A percentile compares a stretch with the other conserved stretches of the same genome.
Evolutionary conservation across 306 rosid genomes (phyloP).

Genomic region (Fragaria ananassa): DNA sequence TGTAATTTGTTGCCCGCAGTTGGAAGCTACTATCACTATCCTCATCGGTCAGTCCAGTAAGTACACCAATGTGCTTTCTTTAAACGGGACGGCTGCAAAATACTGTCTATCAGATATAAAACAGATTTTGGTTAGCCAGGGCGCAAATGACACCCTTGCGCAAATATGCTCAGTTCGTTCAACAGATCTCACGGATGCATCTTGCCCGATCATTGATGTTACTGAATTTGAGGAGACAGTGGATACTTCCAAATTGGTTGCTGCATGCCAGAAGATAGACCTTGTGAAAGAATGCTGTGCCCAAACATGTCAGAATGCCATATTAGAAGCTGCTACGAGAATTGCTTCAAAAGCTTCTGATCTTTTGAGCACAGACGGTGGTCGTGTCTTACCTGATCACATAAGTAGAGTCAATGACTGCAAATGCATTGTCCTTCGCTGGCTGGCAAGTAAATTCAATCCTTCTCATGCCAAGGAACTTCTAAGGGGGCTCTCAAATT

Average conservation of each 20-base stretch:
- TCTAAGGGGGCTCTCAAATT: slow-evolving; percentile 85
- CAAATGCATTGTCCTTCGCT: slow-evolving; percentile 68
- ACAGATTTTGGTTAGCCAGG: slow-evolving; percentile 85
- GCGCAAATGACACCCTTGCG: slow-evolving; percentile 55
- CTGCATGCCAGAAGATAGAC: slow-evolving; percentile 76
- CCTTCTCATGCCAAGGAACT: slow-evolving; percentile 72
- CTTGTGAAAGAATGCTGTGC: slow-evolving; percentile 89
- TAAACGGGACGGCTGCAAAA: slow-evolving; percentile 58
- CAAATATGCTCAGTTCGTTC: slow-evolving; percentile 66
- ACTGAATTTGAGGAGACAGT: slow-evolving; percentile 59
- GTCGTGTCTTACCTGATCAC: slow-evolving; percentile 52
- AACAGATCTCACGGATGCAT: slow-evolving; percentile 67
- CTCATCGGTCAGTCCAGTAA: slow-evolving; percentile 88
- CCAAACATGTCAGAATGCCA: slow-evolving; percentile 78
- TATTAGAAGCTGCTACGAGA: slow-evolving; percentile 77
- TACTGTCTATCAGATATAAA: slow-evolving; percentile 79
- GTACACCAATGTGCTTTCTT: slow-evolving; percentile 59
- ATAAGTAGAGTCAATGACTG: slow-evolving; percentile 58
- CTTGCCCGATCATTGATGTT: slow-evolving; percentile 71
- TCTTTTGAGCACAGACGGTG: slow-evolving; percentile 47
- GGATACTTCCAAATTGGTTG: slow-evolving; percentile 74
- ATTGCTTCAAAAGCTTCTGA: slow-evolving; percentile 68
- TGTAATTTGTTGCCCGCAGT: slow-evolving; percentile 92
- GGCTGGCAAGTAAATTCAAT: slow-evolving; percentile 85
- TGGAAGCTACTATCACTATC: slow-evolving; percentile 87